These are phyloP conservation scores for Neoarthrinium moseri DNA, from an alignment of 2,329 filamentous ascomycete species.

Conservation along the genomic window DNA sequence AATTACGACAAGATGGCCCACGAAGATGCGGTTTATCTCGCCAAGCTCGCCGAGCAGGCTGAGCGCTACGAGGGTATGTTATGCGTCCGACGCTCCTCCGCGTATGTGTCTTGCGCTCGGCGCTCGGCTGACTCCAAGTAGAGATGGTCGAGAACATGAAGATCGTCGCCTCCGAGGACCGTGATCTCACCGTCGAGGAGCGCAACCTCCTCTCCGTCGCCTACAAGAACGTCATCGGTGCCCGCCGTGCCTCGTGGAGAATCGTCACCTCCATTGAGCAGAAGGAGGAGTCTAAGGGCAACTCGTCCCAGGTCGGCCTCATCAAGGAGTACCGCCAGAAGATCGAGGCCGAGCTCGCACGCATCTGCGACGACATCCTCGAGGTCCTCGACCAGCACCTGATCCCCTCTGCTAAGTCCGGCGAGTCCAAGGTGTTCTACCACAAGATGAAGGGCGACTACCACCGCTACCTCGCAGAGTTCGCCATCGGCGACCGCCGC, in stretches of 20 bases:
- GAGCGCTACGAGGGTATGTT: conserved; percentile 97
- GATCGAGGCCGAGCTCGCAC: conserved; percentile 94
- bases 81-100: too few relatives aligned
- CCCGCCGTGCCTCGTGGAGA: conserved; percentile 95
- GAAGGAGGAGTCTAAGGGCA: conserved; percentile 99
- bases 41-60: conserved; percentile 99
- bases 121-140: conserved; percentile 36
- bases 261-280: conserved; percentile 98
- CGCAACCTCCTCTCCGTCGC: conserved; percentile 95
- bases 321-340: conserved; percentile 99
- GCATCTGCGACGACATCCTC: conserved; percentile 97
- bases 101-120: conserved; percentile 1
- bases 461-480: conserved; percentile 98
- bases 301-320: conserved; percentile 80
- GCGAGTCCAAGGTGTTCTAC: conserved; percentile 99
- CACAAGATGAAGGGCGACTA: conserved; percentile 99
- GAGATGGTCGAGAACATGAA: conserved; percentile 99
- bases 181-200: conserved; percentile 86
- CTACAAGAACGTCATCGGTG: conserved; percentile 99
- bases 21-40: conserved; percentile 98
- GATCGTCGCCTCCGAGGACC: conserved; percentile 86
- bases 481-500: conserved; percentile 90
- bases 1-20: conserved; percentile 80
- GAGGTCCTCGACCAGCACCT: conserved; percentile 92
- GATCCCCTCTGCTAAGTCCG: conserved; percentile 89